Evolutionary conservation across 139 green algal genomes (phyloP), one percentile per base, ranked within the genome.

Genomic region (Chlamydomonas asymmetrica): DNA sequence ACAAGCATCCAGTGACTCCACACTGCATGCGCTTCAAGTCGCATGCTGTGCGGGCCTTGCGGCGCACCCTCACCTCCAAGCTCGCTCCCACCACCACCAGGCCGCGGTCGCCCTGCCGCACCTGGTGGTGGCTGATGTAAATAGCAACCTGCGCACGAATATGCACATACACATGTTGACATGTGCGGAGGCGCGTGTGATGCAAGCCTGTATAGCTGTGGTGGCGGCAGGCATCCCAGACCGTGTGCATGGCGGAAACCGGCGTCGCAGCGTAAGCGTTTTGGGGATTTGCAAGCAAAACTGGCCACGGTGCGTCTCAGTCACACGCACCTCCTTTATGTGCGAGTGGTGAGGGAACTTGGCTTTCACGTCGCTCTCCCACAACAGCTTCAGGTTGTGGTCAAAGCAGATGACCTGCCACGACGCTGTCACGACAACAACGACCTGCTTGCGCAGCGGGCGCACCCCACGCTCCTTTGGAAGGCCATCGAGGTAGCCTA

Each of bases 331-430:
- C 85, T 97, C 92, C 8, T 87, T 73, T 20, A 96, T 85, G n/a
- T 57, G 69, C 32, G 87, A 82, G 50, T 92, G 79, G 43, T 84
- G 63, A 1, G 86, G 86, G 37, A 93, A 80, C 43, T 88, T 67
- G 37, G 86, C 67, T 38, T 76, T 66, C 9, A 93, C 71, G 34
- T 87, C 62, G 23, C 79, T 73, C 76, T 94, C 80, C 95, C 96
- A 99, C 83, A 94, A 37, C 40, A 94, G 74, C 66, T 88, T 86
- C 70, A 99, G 81, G 86, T 99, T 99, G 91, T 98, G 95, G 82
- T 99, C 97, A 31, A 95, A 95, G 66, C 84, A 93, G 50, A 97
- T 66, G 25, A 87, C 72, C 20, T 88, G 73, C 83, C 91, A 95
- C 10, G 83, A 82, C 2, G 82, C 78, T 2, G 91, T 98, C 5